These are phyloP conservation scores for Colletotrichum sidae DNA, from an alignment of 2,329 filamentous ascomycete genomes.

Conservation along the genomic window DNA sequence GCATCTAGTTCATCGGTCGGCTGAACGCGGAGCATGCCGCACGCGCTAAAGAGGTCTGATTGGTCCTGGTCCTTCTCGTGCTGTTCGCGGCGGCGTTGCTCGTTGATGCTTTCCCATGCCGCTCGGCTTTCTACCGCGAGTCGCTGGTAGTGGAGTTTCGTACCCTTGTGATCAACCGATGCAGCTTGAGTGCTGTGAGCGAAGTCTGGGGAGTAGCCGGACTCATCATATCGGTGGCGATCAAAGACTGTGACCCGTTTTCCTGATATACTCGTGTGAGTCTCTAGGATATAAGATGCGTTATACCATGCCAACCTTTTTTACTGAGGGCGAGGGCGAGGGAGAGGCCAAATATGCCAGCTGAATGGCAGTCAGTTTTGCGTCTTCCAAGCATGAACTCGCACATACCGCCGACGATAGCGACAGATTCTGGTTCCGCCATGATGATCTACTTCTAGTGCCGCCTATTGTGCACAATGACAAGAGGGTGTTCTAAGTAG, in stretches of 20 bases:
- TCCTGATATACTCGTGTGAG: not conserved
- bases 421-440: conserved; percentile 18
- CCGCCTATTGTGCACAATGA: too few relatives aligned
- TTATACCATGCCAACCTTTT: conserved; percentile 29
- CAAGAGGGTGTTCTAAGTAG: fast-evolving
- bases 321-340: conserved; percentile 41
- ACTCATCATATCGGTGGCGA: conserved; percentile 39
- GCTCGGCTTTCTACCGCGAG: conserved; percentile 41
- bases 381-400: too few relatives aligned
- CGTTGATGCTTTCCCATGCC: conserved; percentile 40
- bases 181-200: conserved; percentile 39
- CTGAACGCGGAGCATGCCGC: conserved; percentile 44
- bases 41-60: conserved; percentile 37
- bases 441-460: not conserved
- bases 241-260: conserved; percentile 41
- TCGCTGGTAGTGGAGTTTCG: conserved; percentile 42
- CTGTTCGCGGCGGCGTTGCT: conserved; percentile 1
- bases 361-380: conserved; percentile 14
- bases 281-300: not conserved
- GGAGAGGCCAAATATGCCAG: conserved; percentile 42
- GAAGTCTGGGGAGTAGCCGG: conserved; percentile 38
- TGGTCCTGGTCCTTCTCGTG: conserved; percentile 18
- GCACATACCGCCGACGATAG: conserved; percentile 20
- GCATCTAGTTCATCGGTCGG: conserved; percentile 37
- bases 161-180: conserved; percentile 43